Conservation (phyloP, 805 yeast genomes). For the Candida sphagnicola region DNA sequence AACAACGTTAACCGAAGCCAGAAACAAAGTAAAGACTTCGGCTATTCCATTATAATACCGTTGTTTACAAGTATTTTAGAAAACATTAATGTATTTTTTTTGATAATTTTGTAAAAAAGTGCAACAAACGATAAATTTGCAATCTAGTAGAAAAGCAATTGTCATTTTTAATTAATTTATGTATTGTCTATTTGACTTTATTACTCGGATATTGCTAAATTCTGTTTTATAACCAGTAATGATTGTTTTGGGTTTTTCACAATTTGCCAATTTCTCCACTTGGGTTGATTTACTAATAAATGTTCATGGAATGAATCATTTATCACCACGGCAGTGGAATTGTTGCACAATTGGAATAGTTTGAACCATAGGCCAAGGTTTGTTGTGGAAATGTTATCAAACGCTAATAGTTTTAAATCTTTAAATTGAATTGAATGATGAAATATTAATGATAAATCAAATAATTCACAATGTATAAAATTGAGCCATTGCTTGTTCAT, state of each 20-base stretch:
- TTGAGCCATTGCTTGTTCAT: not conserved
- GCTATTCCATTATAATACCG: too few relatives aligned
- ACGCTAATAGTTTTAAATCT: conserved; percentile 14
- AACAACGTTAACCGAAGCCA: too few relatives aligned
- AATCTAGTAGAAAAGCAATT: too few relatives aligned
- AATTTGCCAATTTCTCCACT: conserved; percentile 9
- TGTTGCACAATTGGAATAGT: conserved; percentile 10
- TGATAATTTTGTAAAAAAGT: too few relatives aligned
- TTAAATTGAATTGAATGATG: conserved; percentile 9
- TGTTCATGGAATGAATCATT: not conserved
- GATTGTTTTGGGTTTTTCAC: conserved; percentile 4
- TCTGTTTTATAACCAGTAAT: not conserved
- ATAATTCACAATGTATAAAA: conserved; percentile 4
- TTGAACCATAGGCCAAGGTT: conserved; percentile 14
- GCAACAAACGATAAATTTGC: too few relatives aligned
- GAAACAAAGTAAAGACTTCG: too few relatives aligned
- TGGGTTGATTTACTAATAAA: conserved; percentile 3
- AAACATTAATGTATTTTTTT: too few relatives aligned
- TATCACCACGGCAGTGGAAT: not conserved
- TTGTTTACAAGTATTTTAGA: too few relatives aligned
- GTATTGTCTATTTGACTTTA: too few relatives aligned
- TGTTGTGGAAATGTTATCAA: conserved; percentile 18
- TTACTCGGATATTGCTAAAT: too few relatives aligned
- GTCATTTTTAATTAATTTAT: too few relatives aligned
- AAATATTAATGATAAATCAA: conserved; percentile 15